phyloP scores from a whole-genome alignment of 148 eudicot genomes.

The Oxyria digyna region DNA sequence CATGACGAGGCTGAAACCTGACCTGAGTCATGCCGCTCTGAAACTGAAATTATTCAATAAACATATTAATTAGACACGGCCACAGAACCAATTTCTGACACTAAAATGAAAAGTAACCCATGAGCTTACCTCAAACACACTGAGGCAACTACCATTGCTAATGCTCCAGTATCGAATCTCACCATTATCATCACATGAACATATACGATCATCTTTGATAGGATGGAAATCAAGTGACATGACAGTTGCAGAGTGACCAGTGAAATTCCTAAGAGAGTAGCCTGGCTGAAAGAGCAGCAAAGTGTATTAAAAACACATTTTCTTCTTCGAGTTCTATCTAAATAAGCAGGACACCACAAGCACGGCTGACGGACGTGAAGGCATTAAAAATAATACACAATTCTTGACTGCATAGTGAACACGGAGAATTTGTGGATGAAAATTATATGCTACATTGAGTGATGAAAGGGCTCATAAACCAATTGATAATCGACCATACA shows the following conservation, averaged over 20 bases:
- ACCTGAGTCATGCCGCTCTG: constrained; percentile 18
- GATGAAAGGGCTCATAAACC: background rate
- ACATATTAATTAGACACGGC: background rate
- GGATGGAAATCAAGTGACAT: constrained; percentile 24
- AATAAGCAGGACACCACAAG: background rate
- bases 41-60: background rate
- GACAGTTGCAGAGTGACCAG: constrained; percentile 14
- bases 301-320: background rate
- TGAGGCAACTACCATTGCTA: constrained; percentile 14
- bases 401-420: background rate
- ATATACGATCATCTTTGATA: constrained; percentile 17
- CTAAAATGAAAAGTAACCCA: background rate
- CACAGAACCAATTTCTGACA: background rate
- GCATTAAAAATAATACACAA: background rate
- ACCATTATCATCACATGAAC: constrained; percentile 19
- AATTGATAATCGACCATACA: background rate
- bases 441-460: background rate
- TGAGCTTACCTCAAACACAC: constrained; percentile 14
- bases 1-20: constrained; percentile 15
- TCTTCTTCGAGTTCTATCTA: background rate
- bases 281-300: constrained; percentile 16
- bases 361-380: background rate
- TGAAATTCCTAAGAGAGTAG: constrained; percentile 16
- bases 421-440: background rate
- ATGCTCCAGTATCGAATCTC: constrained; percentile 21